Conservation (phyloP, 106 monocot genomes). For the Posidonia australis region DNA sequence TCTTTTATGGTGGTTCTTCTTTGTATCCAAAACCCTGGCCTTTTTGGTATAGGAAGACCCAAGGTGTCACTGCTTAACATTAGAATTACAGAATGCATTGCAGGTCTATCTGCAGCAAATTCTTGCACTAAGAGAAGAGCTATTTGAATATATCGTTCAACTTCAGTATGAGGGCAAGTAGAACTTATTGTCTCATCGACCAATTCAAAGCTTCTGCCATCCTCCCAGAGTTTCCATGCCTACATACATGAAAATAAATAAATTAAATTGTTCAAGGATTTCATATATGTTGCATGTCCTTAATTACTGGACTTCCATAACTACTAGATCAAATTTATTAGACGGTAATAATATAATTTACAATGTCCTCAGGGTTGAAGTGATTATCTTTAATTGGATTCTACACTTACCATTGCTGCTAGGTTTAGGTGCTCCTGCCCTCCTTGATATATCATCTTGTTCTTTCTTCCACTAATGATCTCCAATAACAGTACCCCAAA, state of each 20-base stretch:
- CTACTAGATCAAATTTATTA: no score
- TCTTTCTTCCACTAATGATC: constrained; percentile 4
- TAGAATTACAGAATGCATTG: background rate
- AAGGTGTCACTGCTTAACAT: constrained; percentile 3
- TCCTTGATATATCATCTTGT: background rate
- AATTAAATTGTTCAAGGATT: no score
- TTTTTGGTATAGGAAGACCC: background rate
- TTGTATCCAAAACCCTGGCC: background rate
- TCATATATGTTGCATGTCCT: no score
- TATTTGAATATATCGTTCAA: background rate
- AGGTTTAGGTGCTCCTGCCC: background rate
- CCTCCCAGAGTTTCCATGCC: background rate
- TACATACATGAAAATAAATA: background rate
- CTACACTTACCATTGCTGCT: background rate
- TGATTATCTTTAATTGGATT: background rate
- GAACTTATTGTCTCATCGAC: background rate
- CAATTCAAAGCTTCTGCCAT: no score
- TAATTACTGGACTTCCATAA: no score
- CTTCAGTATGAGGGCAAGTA: background rate
- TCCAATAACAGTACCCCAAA: constrained; percentile 2
- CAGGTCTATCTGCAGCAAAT: background rate
- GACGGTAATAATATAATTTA: background rate
- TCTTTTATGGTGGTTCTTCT: background rate
- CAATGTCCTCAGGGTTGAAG: background rate
- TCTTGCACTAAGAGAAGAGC: background rate